phyloP scores from a whole-genome alignment of 1,284 basidiomycete genomes.

The Ceratobasidium sp. region DNA sequence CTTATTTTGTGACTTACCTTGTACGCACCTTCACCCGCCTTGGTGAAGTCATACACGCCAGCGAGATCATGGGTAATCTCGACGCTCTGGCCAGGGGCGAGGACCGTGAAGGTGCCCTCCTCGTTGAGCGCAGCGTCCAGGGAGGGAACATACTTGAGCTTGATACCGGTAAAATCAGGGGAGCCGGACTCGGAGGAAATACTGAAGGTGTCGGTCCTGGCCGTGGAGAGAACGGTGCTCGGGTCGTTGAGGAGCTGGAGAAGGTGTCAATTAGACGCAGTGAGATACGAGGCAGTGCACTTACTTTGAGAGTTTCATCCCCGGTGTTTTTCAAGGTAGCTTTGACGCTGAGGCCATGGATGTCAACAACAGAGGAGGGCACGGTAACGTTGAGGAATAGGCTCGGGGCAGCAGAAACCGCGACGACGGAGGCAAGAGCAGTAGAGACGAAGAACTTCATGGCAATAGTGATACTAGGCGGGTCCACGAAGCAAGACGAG shows the following conservation, averaged over 20 bases:
- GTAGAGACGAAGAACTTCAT: constrained; percentile 9
- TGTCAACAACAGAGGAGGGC: constrained; percentile 53
- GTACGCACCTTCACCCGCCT: constrained; percentile 35
- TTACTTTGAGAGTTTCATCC: constrained; percentile 20
- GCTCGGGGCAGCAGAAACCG: constrained; percentile 21
- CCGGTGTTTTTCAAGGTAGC: constrained; percentile 33
- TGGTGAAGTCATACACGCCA: constrained; percentile 47
- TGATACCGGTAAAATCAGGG: constrained; percentile 28
- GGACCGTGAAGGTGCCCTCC: constrained; percentile 35
- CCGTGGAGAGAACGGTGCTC: constrained; percentile 50
- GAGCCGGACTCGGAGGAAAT: constrained; percentile 51
- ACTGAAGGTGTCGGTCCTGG: constrained; percentile 60
- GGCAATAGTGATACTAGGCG: background rate
- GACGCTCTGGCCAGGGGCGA: constrained; percentile 46
- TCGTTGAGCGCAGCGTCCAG: constrained; percentile 9
- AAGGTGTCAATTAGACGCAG: background rate
- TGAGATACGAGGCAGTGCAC: background rate
- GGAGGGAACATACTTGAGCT: constrained; percentile 35
- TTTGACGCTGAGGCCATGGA: constrained; percentile 9
- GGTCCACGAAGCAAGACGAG: background rate
- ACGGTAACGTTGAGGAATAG: constrained; percentile 50
- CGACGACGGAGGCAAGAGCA: constrained; percentile 7
- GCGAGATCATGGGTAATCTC: constrained; percentile 43
- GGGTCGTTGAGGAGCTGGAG: constrained; percentile 31
- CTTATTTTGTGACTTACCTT: background rate